Percentiles rank a stretch among this genome's conserved stretches.
These are phyloP conservation scores for Neospermospora avenae DNA, from an alignment of 2,329 filamentous ascomycete genomes.

Conservation along the genomic window DNA sequence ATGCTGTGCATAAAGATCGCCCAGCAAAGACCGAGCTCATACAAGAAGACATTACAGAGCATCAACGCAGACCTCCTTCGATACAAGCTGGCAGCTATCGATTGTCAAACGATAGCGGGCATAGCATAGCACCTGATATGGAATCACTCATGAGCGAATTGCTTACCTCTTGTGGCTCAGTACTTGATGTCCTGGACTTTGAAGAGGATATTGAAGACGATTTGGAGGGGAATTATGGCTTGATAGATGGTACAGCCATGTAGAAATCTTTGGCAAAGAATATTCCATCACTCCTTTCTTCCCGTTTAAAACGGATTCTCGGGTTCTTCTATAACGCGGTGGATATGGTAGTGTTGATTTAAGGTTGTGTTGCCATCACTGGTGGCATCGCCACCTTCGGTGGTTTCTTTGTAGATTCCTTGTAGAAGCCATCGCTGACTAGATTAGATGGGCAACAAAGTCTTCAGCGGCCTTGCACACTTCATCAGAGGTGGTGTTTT, in stretches of 20 bases:
- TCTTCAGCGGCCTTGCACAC: conserved; percentile 84
- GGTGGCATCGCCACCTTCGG: conserved; percentile 75
- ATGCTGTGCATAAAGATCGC: conserved; percentile 24
- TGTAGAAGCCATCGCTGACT: conserved; percentile 11
- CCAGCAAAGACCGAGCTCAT: conserved; percentile 56
- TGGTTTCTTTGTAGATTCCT: conserved; percentile 69
- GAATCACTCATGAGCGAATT: conserved; percentile 65
- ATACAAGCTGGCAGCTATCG: conserved; percentile 45
- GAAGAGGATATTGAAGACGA: conserved; percentile 43
- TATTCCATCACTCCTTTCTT: conserved; percentile 54
- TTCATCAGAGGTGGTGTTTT: conserved; percentile 95
- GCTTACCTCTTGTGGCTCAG: conserved; percentile 55
- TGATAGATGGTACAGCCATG: conserved; percentile 43
- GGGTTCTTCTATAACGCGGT: conserved; percentile 62
- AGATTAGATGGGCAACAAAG: conserved; percentile 56
- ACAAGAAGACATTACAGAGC: conserved; percentile 53
- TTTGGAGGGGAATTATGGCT: conserved; percentile 41
- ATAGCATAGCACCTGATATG: conserved; percentile 69
- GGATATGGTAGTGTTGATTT: conserved; percentile 72
- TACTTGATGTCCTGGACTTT: conserved; percentile 24
- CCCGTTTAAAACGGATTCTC: conserved; percentile 55
- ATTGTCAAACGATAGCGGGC: conserved; percentile 66
- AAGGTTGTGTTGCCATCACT: conserved; percentile 71
- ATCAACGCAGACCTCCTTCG: conserved; percentile 43
- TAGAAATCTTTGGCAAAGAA: conserved; percentile 51